Evolutionary conservation across 441 rosid species (phyloP), one percentile per base, ranked within the genome.

Genomic region (Aleurites moluccanus): DNA sequence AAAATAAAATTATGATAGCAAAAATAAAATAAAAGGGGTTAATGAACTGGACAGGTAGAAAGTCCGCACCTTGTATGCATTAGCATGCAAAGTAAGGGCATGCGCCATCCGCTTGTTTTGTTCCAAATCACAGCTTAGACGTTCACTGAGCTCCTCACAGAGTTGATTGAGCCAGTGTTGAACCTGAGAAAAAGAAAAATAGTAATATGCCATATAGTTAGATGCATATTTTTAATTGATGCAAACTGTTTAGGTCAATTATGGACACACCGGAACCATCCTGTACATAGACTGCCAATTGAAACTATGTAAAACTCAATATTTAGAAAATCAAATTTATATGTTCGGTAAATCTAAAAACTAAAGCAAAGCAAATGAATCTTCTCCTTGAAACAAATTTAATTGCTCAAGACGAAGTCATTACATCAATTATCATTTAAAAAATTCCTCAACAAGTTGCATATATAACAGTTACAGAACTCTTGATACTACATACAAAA

Each of bases 111-210:
- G 84, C 80, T 85, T 95, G 83, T 95, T 92, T 76, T 87, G 92
- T 55, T 91, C 97, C 83, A 95, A 82, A 78, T 95, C 99, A 70
- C 79, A 78, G 74, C 86, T 76, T 70, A 95, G 89, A 13, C 99
- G 92, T 71, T 92, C 98, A 28, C 82, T 84, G 62, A 95, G 89
- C 80, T 95, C 97, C 78, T 92, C 99, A 38, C 87, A 91, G 63
- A 95, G 93, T 85, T 88, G 88, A 78, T 92, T 88, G 61, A 95
- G 90, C 99, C 99, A 95, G 76, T 95, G 93, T 74, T 90, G 90
- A 73, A 92, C 98, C 99, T 95, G 75, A 70, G 57, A n/a, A 67
- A 44, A 44, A 42, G 30, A 23, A 55, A 59, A 4, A 16, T 15
- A 66, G 33, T 42, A 10, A 44, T 44, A 66, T 25, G 53, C 20